Conservation (phyloP, 2,329 filamentous ascomycete species). For the Sphaerulina vaccinii region DNA sequence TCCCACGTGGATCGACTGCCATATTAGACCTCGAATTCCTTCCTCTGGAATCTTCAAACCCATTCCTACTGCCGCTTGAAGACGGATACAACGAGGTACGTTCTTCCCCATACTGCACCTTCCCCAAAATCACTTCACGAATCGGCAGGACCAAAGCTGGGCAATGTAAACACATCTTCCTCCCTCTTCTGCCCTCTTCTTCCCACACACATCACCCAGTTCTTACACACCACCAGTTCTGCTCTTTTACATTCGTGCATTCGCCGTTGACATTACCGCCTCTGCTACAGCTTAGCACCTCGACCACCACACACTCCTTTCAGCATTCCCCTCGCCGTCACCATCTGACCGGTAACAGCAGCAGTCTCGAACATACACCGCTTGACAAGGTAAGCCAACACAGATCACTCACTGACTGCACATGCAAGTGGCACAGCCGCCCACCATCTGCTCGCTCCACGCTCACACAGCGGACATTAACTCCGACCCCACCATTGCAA, state of each 20-base stretch:
- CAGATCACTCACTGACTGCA: slow-evolving; percentile 68
- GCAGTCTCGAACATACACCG: slow-evolving; percentile 85
- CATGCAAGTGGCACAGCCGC: slow-evolving; percentile 2
- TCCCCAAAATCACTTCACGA: slow-evolving; percentile 17
- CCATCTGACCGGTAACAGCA: slow-evolving; percentile 16
- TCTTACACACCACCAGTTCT: slow-evolving; percentile 28
- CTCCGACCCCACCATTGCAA: slow-evolving; percentile 7
- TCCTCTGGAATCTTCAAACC: slow-evolving; percentile 15
- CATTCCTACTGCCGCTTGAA: slow-evolving; percentile 18
- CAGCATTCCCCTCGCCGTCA: slow-evolving; percentile 30
- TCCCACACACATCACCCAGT: slow-evolving; percentile 32
- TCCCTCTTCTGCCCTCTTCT: slow-evolving; percentile 25
- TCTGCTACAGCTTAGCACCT: slow-evolving; percentile 37
- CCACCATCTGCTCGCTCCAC: background rate
- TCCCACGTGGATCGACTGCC: slow-evolving; percentile 21
- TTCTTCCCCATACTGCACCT: slow-evolving; percentile 22
- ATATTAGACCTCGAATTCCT: slow-evolving; percentile 11
- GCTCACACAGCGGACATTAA: slow-evolving; percentile 1
- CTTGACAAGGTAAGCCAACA: slow-evolving; percentile 99
- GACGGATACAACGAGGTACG: slow-evolving; percentile 16
- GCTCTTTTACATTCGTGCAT: slow-evolving; percentile 41
- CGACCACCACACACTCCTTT: slow-evolving; percentile 35
- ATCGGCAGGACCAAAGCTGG: slow-evolving; percentile 4
- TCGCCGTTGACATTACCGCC: slow-evolving; percentile 33
- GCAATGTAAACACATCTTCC: slow-evolving; percentile 15